Base-by-base conservation (phyloP, 2,329 filamentous ascomycete genomes). In the Apiospora pterosperma region DNA sequence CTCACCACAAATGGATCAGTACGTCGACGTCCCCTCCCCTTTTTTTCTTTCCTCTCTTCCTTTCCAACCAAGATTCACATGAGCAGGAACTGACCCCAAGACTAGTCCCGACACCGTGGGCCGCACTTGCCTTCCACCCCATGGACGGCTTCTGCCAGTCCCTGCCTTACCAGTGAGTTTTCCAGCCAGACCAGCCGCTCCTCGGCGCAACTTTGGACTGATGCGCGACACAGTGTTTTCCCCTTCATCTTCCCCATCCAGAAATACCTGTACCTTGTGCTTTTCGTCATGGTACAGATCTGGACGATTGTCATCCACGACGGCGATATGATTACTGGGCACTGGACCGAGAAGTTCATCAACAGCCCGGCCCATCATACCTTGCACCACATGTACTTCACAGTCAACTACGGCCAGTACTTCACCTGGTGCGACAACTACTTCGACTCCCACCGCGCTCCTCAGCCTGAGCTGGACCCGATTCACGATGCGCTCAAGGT, bases 1-100 rank as follows among this genome's bases (percentile, higher is more conserved):
- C 93, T 69, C 95, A 98, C 80, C 95, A 98, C 88, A 97, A 97
- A 83, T 98, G 95, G 95, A 70, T 82, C 31, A 70, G 71, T 67
- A 82, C 82, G 69, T 82, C 81, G 74, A 82, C 79, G 80, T 81
- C 42, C 70, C 78, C 19, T 77, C 19, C 25, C 14, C 16, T 42
- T 10, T n/a, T n/a, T n/a, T 82, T 72, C 80, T 82, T 68, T 78
- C 80, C n/a, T 44, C 70, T 79, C 19, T 77, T 28, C 25, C 14
- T 16, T 42, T 10, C 28, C 48, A 34, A 11, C 7, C 16, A 10
- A 34, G 28, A 19, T 55, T 34, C 25, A 6, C 19, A 55, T 55
- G 48, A n/a, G 28, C 28, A 23, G n/a, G 34, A 23, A 19, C 58
- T 60, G 10, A 60, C 58, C n/a, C 34, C 3, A 60, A 38, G 5